Conservation (phyloP, 2,329 filamentous ascomycete genomes). For the Basipetospora sp. region DNA sequence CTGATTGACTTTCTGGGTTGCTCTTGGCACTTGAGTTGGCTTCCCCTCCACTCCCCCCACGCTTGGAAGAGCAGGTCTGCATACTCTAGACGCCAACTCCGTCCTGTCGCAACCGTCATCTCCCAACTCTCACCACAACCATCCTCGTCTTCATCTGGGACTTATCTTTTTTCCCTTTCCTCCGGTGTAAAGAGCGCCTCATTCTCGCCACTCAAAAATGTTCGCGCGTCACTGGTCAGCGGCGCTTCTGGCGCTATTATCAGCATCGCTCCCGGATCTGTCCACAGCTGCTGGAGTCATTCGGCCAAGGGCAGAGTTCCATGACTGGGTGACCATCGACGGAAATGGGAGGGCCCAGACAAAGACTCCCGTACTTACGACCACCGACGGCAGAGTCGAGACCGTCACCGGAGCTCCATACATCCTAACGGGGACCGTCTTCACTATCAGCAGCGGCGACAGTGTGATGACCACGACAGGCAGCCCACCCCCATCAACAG, state of each 20-base stretch:
- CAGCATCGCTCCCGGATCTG: constrained; percentile 1
- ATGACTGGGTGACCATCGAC: constrained; percentile 20
- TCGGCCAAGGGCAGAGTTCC: constrained; percentile 6
- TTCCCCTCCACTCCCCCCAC: too few relatives aligned
- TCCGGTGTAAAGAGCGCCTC: too few relatives aligned
- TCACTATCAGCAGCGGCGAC: constrained; percentile 14
- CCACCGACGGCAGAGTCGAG: constrained; percentile 12
- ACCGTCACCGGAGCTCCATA: constrained; percentile 18
- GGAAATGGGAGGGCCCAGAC: constrained; percentile 14
- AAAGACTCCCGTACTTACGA: constrained; percentile 15
- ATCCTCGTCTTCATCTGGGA: too few relatives aligned
- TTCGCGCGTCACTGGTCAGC: background rate
- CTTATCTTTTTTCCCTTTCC: background rate
- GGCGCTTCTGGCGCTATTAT: background rate
- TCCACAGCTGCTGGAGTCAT: constrained; percentile 7
- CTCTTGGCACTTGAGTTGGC: too few relatives aligned
- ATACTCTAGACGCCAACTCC: too few relatives aligned
- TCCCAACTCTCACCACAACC: too few relatives aligned
- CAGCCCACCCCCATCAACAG: constrained; percentile 17
- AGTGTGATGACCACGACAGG: constrained; percentile 15
- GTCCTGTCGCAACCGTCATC: too few relatives aligned
- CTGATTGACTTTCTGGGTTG: too few relatives aligned
- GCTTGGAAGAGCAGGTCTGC: too few relatives aligned
- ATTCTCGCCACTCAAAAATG: too few relatives aligned
- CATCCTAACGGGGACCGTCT: constrained; percentile 16